Percentiles rank a stretch among this genome's conserved stretches.
Conservation (phyloP, 441 rosid genomes). For the Mallotus japonicus region DNA sequence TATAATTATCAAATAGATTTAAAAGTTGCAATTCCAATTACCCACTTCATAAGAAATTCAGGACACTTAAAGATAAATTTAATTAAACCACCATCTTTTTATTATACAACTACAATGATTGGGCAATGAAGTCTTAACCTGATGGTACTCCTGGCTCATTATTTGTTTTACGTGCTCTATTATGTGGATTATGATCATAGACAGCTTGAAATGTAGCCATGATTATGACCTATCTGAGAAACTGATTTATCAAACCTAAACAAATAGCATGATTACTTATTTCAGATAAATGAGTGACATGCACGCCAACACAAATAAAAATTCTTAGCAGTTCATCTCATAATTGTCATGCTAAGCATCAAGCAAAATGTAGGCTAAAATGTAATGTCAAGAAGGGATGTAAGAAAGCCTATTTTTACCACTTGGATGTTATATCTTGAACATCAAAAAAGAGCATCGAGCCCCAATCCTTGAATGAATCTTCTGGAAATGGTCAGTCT, state of each 20-base stretch:
- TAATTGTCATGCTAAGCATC: not conserved
- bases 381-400: not conserved
- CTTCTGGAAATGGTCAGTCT: slow-evolving; percentile 87
- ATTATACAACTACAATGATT: no score
- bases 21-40: not conserved
- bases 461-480: slow-evolving; percentile 62
- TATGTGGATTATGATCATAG: not conserved
- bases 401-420: slow-evolving; percentile 34
- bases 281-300: not conserved
- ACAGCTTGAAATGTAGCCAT: slow-evolving; percentile 13
- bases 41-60: not conserved
- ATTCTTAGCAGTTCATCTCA: not conserved
- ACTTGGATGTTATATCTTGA: slow-evolving; percentile 70
- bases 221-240: slow-evolving; percentile 7
- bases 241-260: slow-evolving; percentile 9
- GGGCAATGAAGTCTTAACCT: no score
- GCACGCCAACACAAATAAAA: not conserved
- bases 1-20: no score
- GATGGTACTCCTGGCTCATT: no score
- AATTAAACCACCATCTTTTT: not conserved
- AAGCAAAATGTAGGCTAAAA: not conserved
- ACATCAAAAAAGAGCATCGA: slow-evolving; percentile 89
- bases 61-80: not conserved
- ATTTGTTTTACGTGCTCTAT: no score
- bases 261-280: not conserved